A percentile compares a stretch with the other conserved stretches of the same genome.
Evolutionary conservation across 2,329 filamentous ascomycete species (phyloP).

Genomic region (Stagonosporopsis vannaccii): DNA sequence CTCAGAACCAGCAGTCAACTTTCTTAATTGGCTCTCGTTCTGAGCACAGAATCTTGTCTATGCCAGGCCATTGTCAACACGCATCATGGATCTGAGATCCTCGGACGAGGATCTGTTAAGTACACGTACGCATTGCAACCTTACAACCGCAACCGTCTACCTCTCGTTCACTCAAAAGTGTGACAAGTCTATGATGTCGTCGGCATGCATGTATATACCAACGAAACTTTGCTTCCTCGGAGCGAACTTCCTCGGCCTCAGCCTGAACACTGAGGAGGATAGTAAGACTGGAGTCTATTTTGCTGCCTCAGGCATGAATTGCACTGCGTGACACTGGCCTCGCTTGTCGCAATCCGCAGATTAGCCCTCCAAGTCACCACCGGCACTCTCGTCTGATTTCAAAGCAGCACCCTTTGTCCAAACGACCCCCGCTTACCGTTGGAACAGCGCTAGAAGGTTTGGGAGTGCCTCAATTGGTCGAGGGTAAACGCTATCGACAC

Average conservation of each 20-base stretch:
- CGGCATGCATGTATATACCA: neutral
- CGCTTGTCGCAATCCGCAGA: slow-evolving; percentile 1
- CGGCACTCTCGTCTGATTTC: slow-evolving; percentile 11
- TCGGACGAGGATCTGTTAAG: neutral
- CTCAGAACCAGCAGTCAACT: no score
- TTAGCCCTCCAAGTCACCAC: slow-evolving; percentile 2
- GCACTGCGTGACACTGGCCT: neutral
- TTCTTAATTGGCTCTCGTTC: no score
- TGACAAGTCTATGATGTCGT: neutral
- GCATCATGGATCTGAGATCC: neutral
- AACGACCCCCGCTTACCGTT: slow-evolving; percentile 2
- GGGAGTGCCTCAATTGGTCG: slow-evolving; percentile 13
- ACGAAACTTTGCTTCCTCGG: neutral
- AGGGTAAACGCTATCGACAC: slow-evolving; percentile 3
- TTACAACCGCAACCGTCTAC: neutral
- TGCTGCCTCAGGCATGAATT: neutral
- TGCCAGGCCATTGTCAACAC: no score
- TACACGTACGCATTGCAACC: neutral
- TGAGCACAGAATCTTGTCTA: no score
- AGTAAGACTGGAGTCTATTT: neutral
- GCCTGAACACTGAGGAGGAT: neutral
- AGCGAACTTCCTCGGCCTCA: neutral
- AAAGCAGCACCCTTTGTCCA: slow-evolving; percentile 15
- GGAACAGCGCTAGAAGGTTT: slow-evolving; percentile 6
- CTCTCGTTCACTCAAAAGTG: neutral